Percentiles rank a stretch among this genome's conserved stretches.
Conservation (phyloP, 1,139 yeast species). For the Pichia sp. region DNA sequence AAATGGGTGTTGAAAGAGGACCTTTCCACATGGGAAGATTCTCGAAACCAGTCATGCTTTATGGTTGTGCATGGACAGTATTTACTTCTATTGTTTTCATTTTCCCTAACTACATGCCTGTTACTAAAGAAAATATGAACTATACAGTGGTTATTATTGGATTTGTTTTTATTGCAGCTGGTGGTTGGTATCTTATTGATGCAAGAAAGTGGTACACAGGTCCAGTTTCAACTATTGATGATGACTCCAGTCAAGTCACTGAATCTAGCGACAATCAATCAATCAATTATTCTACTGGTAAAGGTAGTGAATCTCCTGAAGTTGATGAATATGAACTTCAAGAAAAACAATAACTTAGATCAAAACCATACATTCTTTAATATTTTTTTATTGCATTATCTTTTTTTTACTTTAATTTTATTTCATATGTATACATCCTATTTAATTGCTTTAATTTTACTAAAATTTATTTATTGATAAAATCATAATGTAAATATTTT, state of each 20-base stretch:
- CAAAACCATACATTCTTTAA: not conserved
- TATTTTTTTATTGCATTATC: too few relatives aligned
- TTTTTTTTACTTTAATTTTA: too few relatives aligned
- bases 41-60: conserved; percentile 29
- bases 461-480: too few relatives aligned
- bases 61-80: conserved; percentile 37
- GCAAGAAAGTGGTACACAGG: conserved; percentile 31
- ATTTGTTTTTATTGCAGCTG: conserved; percentile 28
- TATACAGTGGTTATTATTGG: conserved; percentile 40
- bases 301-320: not conserved
- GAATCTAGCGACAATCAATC: conserved; percentile 2
- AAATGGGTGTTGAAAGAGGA: conserved; percentile 33
- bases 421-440: too few relatives aligned
- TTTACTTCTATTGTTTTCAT: conserved; percentile 42
- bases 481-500: too few relatives aligned
- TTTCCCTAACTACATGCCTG: conserved; percentile 47
- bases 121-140: conserved; percentile 42
- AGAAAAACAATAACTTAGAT: not conserved
- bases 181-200: conserved; percentile 29
- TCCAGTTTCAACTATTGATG: conserved; percentile 29
- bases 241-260: conserved; percentile 4
- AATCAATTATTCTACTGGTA: not conserved
- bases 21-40: conserved; percentile 33
- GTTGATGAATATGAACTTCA: not conserved
- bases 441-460: too few relatives aligned